A percentile compares a stretch with the other conserved stretches of the same genome.
Conservation (phyloP, 2,329 filamentous ascomycete species). For the Aspergillus sp. region DNA sequence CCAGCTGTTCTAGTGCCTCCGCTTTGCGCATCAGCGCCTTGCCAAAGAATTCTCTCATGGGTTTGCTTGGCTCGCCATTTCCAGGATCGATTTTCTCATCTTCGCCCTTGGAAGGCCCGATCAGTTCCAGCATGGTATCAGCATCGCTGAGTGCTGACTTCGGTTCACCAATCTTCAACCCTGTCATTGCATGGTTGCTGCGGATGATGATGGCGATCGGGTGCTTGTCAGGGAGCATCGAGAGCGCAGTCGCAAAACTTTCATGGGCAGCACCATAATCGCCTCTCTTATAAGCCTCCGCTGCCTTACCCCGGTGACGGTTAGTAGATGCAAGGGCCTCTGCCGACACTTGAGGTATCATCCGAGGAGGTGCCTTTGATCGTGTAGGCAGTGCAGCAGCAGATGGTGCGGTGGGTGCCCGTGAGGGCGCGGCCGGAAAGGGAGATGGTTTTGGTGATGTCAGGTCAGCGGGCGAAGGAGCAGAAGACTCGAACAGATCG, state of each 20-base stretch:
- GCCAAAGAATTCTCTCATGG: slow-evolving; percentile 87
- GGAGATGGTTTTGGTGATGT: slow-evolving; percentile 22
- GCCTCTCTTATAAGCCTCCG: slow-evolving; percentile 85
- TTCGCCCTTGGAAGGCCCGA: slow-evolving; percentile 70
- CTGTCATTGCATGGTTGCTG: slow-evolving; percentile 83
- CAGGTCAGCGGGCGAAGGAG: slow-evolving; percentile 18
- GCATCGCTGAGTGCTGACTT: slow-evolving; percentile 80
- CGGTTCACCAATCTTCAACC: slow-evolving; percentile 83
- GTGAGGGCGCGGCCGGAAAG: slow-evolving; percentile 28
- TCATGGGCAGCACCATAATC: slow-evolving; percentile 82
- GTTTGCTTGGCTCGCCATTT: slow-evolving; percentile 58
- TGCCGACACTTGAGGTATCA: slow-evolving; percentile 57
- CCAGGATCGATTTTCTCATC: slow-evolving; percentile 68
- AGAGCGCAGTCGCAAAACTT: slow-evolving; percentile 70
- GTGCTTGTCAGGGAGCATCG: slow-evolving; percentile 65
- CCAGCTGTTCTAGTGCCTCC: slow-evolving; percentile 89
- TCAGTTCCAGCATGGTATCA: slow-evolving; percentile 68
- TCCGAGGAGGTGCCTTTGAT: slow-evolving; percentile 42
- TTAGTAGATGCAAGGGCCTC: slow-evolving; percentile 66
- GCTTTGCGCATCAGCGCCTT: slow-evolving; percentile 93
- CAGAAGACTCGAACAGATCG: slow-evolving; percentile 55
- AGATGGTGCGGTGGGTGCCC: slow-evolving; percentile 35
- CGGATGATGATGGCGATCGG: slow-evolving; percentile 81
- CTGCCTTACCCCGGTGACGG: slow-evolving; percentile 69
- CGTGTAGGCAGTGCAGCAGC: slow-evolving; percentile 38